Percentiles rank a stretch among this genome's conserved stretches.
Evolutionary conservation across 2,329 filamentous ascomycete species (phyloP).

Genomic region (Gaeumannomyces tritici): DNA sequence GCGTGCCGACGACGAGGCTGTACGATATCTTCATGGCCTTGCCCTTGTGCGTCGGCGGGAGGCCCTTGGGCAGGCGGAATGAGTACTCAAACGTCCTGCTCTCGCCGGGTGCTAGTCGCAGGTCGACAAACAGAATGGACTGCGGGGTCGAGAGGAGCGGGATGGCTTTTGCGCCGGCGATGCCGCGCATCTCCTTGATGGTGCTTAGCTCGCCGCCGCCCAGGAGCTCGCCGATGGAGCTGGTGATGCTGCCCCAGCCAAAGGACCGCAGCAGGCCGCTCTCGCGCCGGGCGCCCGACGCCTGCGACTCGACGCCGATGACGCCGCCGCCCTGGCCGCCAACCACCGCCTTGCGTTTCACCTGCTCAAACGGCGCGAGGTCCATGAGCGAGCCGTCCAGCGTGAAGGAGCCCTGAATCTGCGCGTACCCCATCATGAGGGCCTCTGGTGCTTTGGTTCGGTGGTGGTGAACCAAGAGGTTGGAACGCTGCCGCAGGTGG

Average conservation of each 20-base stretch:
- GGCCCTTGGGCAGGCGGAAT: slow-evolving; percentile 74
- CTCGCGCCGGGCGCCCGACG: slow-evolving; percentile 45
- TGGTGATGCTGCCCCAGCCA: slow-evolving; percentile 81
- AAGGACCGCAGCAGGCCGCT: slow-evolving; percentile 75
- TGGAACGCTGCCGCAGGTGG: slow-evolving; percentile 36
- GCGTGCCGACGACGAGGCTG: slow-evolving; percentile 82
- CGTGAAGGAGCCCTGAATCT: slow-evolving; percentile 85
- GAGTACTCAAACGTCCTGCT: slow-evolving; percentile 80
- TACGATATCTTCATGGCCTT: slow-evolving; percentile 93
- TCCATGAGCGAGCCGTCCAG: slow-evolving; percentile 88
- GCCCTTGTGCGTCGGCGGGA: slow-evolving; percentile 86
- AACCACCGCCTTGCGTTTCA: slow-evolving; percentile 87
- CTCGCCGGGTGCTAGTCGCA: slow-evolving; percentile 79
- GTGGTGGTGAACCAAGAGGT: slow-evolving; percentile 23
- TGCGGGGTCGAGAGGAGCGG: slow-evolving; percentile 92
- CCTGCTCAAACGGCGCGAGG: slow-evolving; percentile 83
- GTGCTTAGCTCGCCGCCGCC: slow-evolving; percentile 81
- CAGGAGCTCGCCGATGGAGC: slow-evolving; percentile 79
- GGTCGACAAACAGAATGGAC: slow-evolving; percentile 89
- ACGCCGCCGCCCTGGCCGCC: slow-evolving; percentile 73
- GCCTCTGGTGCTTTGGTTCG: slow-evolving; percentile 55
- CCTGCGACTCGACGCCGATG: slow-evolving; percentile 62
- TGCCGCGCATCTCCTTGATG: slow-evolving; percentile 89
- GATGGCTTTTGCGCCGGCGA: slow-evolving; percentile 75
- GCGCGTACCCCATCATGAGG: slow-evolving; percentile 96